Conservation (phyloP, 1,139 yeast species). For the Debaryomycetaceae sp. region DNA sequence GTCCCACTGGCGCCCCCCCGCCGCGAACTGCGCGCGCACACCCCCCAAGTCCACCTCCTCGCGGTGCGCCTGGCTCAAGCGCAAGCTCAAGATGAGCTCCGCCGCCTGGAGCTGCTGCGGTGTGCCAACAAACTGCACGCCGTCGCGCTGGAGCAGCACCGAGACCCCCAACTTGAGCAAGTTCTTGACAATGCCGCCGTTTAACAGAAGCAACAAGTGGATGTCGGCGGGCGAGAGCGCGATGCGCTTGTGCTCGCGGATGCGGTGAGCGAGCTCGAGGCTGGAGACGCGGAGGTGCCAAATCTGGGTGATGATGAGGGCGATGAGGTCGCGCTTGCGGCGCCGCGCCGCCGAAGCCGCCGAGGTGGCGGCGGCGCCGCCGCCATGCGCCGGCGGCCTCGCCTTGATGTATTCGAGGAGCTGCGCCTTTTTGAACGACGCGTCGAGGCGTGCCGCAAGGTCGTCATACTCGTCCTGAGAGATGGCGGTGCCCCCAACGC, state of each 20-base stretch:
- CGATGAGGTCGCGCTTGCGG: conserved; percentile 11
- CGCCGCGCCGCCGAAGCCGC: conserved; percentile 7
- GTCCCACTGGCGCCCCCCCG: conserved; percentile 24
- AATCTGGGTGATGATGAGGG: conserved; percentile 22
- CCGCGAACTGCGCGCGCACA: conserved; percentile 20
- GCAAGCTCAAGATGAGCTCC: conserved; percentile 24
- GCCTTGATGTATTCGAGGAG: conserved; percentile 16
- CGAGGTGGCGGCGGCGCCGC: too few relatives aligned
- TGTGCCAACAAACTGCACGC: conserved; percentile 26
- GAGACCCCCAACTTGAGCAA: conserved; percentile 56
- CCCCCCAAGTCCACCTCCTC: conserved; percentile 29
- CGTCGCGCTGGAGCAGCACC: conserved; percentile 31
- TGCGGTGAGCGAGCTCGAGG: conserved; percentile 40
- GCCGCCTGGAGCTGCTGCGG: conserved; percentile 31
- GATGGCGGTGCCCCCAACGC: not conserved
- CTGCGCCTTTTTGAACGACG: conserved; percentile 20
- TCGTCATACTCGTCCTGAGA: conserved; percentile 10
- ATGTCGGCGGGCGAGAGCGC: conserved; percentile 39
- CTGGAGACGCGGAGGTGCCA: conserved; percentile 37
- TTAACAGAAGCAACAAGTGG: conserved; percentile 45
- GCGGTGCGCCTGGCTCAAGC: conserved; percentile 30
- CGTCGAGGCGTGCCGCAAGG: conserved; percentile 10
- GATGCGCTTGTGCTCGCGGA: conserved; percentile 32
- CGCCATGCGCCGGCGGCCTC: conserved; percentile 1
- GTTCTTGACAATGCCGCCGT: conserved; percentile 43